Conservation (phyloP, 2,329 filamentous ascomycete genomes). For the Tothia fuscella region DNA sequence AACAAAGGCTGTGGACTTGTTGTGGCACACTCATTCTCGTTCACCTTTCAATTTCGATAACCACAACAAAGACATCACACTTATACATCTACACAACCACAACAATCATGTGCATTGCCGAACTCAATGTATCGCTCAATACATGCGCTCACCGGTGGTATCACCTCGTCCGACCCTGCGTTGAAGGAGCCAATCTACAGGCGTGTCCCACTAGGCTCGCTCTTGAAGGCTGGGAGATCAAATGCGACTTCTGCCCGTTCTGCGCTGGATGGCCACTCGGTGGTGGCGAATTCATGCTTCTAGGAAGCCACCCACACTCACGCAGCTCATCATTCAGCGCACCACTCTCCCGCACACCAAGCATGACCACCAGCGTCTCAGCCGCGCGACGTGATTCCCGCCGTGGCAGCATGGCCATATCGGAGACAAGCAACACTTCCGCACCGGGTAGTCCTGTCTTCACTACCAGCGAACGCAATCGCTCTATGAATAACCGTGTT, state of each 20-base stretch:
- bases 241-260: slow-evolving; percentile 36
- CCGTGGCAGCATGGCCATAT: slow-evolving; percentile 24
- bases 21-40: too few relatives aligned
- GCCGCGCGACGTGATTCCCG: slow-evolving; percentile 26
- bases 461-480: slow-evolving; percentile 6
- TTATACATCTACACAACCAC: background rate
- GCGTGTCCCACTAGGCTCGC: slow-evolving; percentile 34
- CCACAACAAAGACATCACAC: background rate
- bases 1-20: too few relatives aligned
- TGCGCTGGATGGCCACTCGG: slow-evolving; percentile 29
- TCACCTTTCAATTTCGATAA: too few relatives aligned
- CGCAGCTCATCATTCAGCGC: background rate
- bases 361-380: slow-evolving; percentile 16
- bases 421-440: slow-evolving; percentile 25
- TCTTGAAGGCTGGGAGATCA: slow-evolving; percentile 38
- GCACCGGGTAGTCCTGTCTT: slow-evolving; percentile 9
- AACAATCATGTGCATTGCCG: slow-evolving; percentile 35
- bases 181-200: slow-evolving; percentile 31
- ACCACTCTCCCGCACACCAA: slow-evolving; percentile 1
- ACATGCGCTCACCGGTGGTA: slow-evolving; percentile 39
- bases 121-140: slow-evolving; percentile 35
- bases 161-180: slow-evolving; percentile 33
- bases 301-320: slow-evolving; percentile 28
- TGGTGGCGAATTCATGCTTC: slow-evolving; percentile 33
- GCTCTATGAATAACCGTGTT: slow-evolving; percentile 7